Percentiles rank a stretch among this genome's conserved stretches.
phyloP scores from a whole-genome alignment of 1,284 basidiomycete species.

The Serendipita sp. region DNA sequence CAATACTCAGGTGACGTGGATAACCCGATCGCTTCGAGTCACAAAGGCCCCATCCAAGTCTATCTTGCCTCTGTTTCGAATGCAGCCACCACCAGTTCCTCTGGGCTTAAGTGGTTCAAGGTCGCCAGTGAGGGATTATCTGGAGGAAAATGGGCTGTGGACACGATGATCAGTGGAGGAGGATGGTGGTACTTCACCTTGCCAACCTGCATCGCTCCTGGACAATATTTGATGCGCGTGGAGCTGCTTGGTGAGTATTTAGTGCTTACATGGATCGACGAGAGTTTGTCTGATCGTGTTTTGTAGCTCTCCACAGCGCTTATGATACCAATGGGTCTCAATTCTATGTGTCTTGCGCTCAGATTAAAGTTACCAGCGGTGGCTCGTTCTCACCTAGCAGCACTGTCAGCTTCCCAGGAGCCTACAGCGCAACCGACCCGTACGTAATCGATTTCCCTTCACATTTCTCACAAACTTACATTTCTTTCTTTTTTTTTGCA shows the following conservation, averaged over 20 bases:
- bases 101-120: slow-evolving; percentile 8
- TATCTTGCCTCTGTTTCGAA: slow-evolving; percentile 5
- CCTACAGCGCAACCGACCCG: slow-evolving; percentile 16
- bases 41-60: slow-evolving; percentile 8
- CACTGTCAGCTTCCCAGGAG: slow-evolving; percentile 25
- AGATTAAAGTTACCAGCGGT: slow-evolving; percentile 14
- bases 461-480: no score
- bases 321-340: slow-evolving; percentile 3
- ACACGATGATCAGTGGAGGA: not conserved
- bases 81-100: not conserved
- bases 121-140: not conserved
- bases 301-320: slow-evolving; percentile 9
- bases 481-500: no score
- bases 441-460: slow-evolving; percentile 1
- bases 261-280: no score
- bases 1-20: not conserved
- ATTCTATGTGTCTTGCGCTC: slow-evolving; percentile 13
- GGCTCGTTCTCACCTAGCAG: slow-evolving; percentile 11
- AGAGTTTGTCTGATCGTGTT: not conserved
- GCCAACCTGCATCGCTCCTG: slow-evolving; percentile 10
- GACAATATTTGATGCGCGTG: slow-evolving; percentile 11
- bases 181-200: slow-evolving; percentile 8
- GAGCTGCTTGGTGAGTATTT: slow-evolving; percentile 8
- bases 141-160: slow-evolving; percentile 6
- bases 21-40: not conserved